Evolutionary conservation across 2,329 filamentous ascomycete species (phyloP), one percentile per base, ranked within the genome.

Genomic region (Aspergillus pseudonomiae): DNA sequence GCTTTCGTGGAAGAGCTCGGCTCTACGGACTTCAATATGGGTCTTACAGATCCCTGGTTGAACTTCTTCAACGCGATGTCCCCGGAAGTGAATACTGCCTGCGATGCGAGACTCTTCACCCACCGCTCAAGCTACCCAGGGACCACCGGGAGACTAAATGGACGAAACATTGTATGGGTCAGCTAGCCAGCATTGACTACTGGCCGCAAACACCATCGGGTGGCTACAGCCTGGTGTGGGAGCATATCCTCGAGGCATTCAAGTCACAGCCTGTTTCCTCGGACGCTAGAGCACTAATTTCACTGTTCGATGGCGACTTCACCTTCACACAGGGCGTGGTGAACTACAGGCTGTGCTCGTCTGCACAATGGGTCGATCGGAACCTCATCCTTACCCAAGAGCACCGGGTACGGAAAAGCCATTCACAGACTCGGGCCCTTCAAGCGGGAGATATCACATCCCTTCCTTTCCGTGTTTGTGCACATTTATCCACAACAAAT

Each of bases 141-240:
- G 63, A 57, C 7, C 63, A 60, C 21, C 60, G 59, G 21, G 24
- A 19, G 3, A 60, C 57, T 3, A 62, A 54, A 34, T 46, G 52
- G 24, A 60, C 63, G 10, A 60, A 57, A 21, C 19, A 9, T 6
- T 64, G 60, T 50, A 41, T 62, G 10, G 60, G 63, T 1, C 60
- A 57, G 9, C 28, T 45, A 3, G 56, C 59, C 1, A 26, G 39
- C 1, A 57, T 65, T 19, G 57, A 65, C 16, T 62, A 52, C 50
- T 62, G 60, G 60, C 63, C 63, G 1, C 50, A 64, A 34, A 57
- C 43, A 1, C 14, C 30, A 3, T 24, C 4, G 0, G 57, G 52
- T 4, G 57, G 59, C 4, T 64, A 64, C 32, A 62, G 63, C 21
- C 1, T 64, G 5, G 50, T 62, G 1, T 59, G 48, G 28, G 28